phyloP scores from a whole-genome alignment of 352 stramenopile genomes.

The Phytophthora uliginosa region DNA sequence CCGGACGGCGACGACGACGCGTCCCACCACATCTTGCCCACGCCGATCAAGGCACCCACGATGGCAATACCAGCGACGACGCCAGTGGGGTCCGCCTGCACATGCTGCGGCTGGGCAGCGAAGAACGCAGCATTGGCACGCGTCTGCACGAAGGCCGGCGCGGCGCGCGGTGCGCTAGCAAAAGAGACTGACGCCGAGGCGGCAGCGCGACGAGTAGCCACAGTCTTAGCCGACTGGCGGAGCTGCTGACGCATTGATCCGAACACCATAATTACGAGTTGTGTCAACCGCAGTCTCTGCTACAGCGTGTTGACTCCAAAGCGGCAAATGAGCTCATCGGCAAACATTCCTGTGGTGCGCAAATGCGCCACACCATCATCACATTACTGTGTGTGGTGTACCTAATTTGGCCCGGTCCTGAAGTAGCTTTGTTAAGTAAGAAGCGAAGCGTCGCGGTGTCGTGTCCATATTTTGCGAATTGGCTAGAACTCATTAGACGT shows the following conservation, averaged over 20 bases:
- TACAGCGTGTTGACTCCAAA: neutral
- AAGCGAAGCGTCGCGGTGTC: neutral
- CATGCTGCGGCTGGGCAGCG: slow-evolving; percentile 33
- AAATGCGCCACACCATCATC: slow-evolving; percentile 2
- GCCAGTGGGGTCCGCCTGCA: slow-evolving; percentile 64
- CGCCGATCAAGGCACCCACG: slow-evolving; percentile 70
- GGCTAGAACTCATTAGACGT: too few relatives aligned
- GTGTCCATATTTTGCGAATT: too few relatives aligned
- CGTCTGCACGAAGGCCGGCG: slow-evolving; percentile 19
- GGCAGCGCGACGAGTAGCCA: slow-evolving; percentile 7
- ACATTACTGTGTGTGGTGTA: neutral
- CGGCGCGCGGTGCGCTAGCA: neutral
- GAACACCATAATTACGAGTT: slow-evolving; percentile 34
- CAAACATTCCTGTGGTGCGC: slow-evolving; percentile 23
- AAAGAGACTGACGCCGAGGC: slow-evolving; percentile 17
- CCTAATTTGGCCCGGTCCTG: neutral
- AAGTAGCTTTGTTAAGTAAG: slow-evolving; percentile 4
- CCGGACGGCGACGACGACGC: slow-evolving; percentile 50
- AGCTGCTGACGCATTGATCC: slow-evolving; percentile 39
- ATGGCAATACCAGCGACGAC: slow-evolving; percentile 78
- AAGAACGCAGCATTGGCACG: slow-evolving; percentile 11
- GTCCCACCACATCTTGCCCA: slow-evolving; percentile 91
- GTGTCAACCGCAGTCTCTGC: neutral
- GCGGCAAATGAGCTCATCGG: slow-evolving; percentile 15
- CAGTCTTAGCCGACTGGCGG: slow-evolving; percentile 20